Conservation (phyloP, 1,284 basidiomycete species). For the Malassezia psittaci region DNA sequence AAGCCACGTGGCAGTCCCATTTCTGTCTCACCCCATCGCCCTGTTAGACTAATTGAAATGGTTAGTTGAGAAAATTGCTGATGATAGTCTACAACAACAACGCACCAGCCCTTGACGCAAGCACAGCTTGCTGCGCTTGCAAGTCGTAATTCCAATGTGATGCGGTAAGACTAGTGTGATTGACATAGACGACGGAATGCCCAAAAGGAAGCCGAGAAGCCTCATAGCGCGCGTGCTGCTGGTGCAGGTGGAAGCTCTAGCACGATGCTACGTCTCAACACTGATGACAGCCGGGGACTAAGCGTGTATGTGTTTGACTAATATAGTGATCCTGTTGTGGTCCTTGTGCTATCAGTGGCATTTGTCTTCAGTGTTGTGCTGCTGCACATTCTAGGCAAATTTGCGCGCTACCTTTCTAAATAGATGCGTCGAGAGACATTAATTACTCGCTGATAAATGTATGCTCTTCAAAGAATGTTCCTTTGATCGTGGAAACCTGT, state of each 20-base stretch:
- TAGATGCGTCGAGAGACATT: conserved; percentile 38
- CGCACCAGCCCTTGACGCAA: conserved; percentile 11
- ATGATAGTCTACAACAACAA: conserved; percentile 10
- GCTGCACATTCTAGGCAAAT: conserved; percentile 92
- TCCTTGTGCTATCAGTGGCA: conserved; percentile 86
- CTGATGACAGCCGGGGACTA: conserved; percentile 81
- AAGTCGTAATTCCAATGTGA: conserved; percentile 18
- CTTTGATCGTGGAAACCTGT: conserved; percentile 50
- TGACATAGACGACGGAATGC: conserved; percentile 52
- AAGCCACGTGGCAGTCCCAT: conserved; percentile 7
- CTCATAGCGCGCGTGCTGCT: conserved; percentile 79
- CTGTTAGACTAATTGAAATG: background rate
- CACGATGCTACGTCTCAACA: conserved; percentile 98
- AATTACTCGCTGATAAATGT: conserved; percentile 59
- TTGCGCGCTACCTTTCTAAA: conserved; percentile 81
- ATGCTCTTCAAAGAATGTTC: conserved; percentile 72
- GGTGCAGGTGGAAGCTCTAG: conserved; percentile 91
- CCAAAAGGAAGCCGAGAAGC: conserved; percentile 61
- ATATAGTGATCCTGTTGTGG: conserved; percentile 86
- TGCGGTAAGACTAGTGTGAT: conserved; percentile 12
- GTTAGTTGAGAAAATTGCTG: conserved; percentile 1
- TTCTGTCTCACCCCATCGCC: background rate
- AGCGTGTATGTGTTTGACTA: conserved; percentile 66
- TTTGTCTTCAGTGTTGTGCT: conserved; percentile 99
- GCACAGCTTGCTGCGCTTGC: conserved; percentile 19